Base-by-base conservation (phyloP, 164 flowering plant species). In the Tetrastigma voinierianum region DNA sequence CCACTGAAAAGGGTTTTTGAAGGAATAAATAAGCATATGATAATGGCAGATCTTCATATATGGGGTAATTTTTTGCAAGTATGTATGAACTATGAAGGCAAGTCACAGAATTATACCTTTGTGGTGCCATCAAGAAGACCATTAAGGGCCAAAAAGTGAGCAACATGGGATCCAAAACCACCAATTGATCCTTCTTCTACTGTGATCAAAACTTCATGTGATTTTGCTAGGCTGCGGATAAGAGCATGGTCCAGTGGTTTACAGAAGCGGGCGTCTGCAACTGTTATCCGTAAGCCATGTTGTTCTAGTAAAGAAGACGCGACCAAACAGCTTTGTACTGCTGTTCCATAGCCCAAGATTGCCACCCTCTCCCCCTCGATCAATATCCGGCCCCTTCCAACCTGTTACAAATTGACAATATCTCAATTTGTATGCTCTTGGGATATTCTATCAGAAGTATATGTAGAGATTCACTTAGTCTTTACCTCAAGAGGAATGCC, bases 101-200 rank as follows among this genome's bases (percentile, higher is more conserved):
- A 32, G 40, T 32, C 40, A 3, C 6, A 57, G 48, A 44, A 19
- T 7, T 58, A 15, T 87, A 94, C 98, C 97, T 90, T 91, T 16
- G 83, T 47, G 16, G 72, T 83, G 71, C 96, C 97, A 74, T 94
- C 98, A 57, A 94, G 92, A 72, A 94, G 91, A 24, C 98, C 96
- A 62, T 89, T 86, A 16, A 94, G 90, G 68, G 97, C 90, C 73
- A 94, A 71, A 74, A 91, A 94, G 51, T 94, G 98, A 59, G 80
- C 90, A 47, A 94, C 98, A 73, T 94, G 98, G 57, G 98, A 90
- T 1, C 98, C 95, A 64, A 94, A 94, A 11, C 98, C 98, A 8
- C 98, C 98, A 21, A 94, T 85, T 2, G 97, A 86, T 51, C 97
- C 98, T 75, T 94, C 98, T 78, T 91, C 98, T 3, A 94, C 88